Evolutionary conservation across 2,329 filamentous ascomycete species (phyloP).

Genomic region (Ilyonectria robusta): DNA sequence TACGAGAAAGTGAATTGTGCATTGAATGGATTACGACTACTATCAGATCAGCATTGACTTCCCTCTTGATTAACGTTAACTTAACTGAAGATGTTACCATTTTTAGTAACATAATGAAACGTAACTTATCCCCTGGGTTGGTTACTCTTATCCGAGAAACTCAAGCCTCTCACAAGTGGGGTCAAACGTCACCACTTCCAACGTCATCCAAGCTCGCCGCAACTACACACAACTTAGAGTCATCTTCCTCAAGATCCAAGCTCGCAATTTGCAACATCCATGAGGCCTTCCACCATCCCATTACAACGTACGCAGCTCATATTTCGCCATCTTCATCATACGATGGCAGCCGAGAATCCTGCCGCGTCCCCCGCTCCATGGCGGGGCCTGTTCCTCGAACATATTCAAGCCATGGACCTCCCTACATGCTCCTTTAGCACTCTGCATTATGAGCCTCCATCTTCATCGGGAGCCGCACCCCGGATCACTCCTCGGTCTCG

Average conservation of each 20-base stretch:
- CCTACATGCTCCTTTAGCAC: constrained; percentile 67
- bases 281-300: constrained; percentile 36
- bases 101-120: neutral
- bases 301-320: constrained; percentile 48
- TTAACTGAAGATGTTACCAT: neutral
- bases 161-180: constrained; percentile 17
- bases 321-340: constrained; percentile 47
- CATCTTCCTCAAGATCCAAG: neutral
- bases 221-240: constrained; percentile 11
- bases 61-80: neutral
- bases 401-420: constrained; percentile 62
- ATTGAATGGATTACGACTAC: no score
- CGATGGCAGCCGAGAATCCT: constrained; percentile 43
- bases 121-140: neutral
- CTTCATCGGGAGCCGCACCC: constrained; percentile 56
- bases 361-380: constrained; percentile 62
- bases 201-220: constrained; percentile 14
- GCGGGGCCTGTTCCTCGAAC: constrained; percentile 66
- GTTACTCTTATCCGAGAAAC: neutral
- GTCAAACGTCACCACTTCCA: constrained; percentile 8
- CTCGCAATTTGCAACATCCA: constrained; percentile 22
- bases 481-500: constrained; percentile 72
- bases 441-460: constrained; percentile 57
- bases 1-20: no score
- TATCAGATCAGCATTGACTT: no score